phyloP scores from a whole-genome alignment of 768 basidiomycete species.

The Amanita jacksonii region DNA sequence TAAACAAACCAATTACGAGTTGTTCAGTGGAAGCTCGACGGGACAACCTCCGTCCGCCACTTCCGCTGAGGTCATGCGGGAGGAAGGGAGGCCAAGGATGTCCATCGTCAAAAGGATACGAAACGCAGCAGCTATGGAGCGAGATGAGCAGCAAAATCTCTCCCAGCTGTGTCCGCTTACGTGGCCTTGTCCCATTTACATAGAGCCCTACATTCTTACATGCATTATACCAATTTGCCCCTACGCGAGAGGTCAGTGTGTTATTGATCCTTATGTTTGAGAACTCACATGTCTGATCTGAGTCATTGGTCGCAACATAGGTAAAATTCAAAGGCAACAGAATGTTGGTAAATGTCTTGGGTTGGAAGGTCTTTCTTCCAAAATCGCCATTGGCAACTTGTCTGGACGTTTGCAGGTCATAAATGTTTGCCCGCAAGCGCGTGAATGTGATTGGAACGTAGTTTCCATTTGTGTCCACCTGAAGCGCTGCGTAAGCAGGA shows the following conservation, averaged over 20 bases:
- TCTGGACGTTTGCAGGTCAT: slow-evolving; percentile 54
- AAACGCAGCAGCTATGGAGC: slow-evolving; percentile 43
- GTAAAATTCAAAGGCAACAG: slow-evolving; percentile 76
- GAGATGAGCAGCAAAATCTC: slow-evolving; percentile 10
- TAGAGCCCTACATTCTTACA: slow-evolving; percentile 55
- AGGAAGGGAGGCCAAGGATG: slow-evolving; percentile 59
- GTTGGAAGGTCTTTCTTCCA: slow-evolving; percentile 49
- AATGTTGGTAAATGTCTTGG: slow-evolving; percentile 56
- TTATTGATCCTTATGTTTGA: slow-evolving; percentile 4
- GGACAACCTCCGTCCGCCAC: slow-evolving; percentile 60
- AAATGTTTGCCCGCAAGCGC: slow-evolving; percentile 56
- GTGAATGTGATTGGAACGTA: slow-evolving; percentile 72
- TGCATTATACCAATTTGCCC: slow-evolving; percentile 67
- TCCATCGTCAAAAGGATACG: slow-evolving; percentile 54
- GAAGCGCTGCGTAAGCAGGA: slow-evolving; percentile 62
- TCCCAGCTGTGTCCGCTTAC: slow-evolving; percentile 31
- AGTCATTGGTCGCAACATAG: slow-evolving; percentile 68
- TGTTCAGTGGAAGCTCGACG: slow-evolving; percentile 46
- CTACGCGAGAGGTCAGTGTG: slow-evolving; percentile 24
- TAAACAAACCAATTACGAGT: neutral
- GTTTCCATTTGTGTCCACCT: slow-evolving; percentile 67
- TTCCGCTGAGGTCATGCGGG: slow-evolving; percentile 41
- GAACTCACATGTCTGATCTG: slow-evolving; percentile 72
- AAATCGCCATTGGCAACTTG: slow-evolving; percentile 62
- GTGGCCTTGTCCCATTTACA: slow-evolving; percentile 41